Conservation (phyloP, 441 rosid genomes). For the Croton setiger region DNA sequence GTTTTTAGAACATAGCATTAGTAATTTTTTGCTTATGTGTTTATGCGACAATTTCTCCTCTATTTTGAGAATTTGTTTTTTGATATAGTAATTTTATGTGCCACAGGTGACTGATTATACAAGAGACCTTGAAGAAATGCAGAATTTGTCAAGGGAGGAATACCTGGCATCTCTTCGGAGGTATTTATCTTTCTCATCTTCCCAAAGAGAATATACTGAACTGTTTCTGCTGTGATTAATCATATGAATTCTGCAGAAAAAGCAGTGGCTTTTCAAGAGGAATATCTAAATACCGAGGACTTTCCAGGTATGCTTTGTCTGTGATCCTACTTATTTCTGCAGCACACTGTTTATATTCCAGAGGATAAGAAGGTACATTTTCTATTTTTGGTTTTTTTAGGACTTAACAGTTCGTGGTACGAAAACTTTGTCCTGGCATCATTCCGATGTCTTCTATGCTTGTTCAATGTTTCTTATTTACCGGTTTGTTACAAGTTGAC, state of each 20-base stretch:
- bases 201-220: neutral
- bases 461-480: constrained; percentile 4
- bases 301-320: constrained; percentile 59
- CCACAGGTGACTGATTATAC: constrained; percentile 56
- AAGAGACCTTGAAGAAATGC: constrained; percentile 88
- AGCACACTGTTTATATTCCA: neutral
- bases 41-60: neutral
- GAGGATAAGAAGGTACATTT: neutral
- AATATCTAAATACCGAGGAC: constrained; percentile 91
- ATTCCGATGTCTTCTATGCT: neutral
- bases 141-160: constrained; percentile 71
- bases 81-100: neutral
- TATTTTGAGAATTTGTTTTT: neutral
- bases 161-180: constrained; percentile 86
- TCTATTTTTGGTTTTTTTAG: neutral
- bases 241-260: constrained; percentile 46
- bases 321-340: constrained; percentile 7
- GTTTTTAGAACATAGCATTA: too few relatives aligned
- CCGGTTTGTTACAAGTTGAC: neutral
- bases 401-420: neutral
- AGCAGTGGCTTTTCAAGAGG: constrained; percentile 98
- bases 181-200: constrained; percentile 38
- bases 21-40: neutral
- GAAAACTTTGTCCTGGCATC: too few relatives aligned
- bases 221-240: constrained; percentile 20